phyloP scores from a whole-genome alignment of 345 rosid genomes.

The Populus ilicifolia region DNA sequence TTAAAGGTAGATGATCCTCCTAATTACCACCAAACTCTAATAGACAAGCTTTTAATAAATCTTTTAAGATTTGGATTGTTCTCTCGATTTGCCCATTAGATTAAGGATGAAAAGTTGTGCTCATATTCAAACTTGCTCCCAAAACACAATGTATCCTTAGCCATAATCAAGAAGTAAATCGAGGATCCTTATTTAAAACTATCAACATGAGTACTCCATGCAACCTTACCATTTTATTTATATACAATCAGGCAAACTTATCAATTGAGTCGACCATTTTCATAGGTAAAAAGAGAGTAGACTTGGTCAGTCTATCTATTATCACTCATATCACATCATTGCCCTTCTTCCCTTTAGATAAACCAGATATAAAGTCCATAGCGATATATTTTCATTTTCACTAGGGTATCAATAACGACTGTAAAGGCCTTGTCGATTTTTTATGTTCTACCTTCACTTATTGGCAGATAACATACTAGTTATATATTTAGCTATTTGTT shows the following conservation, averaged over 20 bases:
- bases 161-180: background rate
- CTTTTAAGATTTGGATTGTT: too few species aligned
- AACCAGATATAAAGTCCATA: background rate
- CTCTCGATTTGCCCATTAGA: too few species aligned
- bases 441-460: background rate
- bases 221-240: background rate
- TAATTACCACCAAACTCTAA: too few species aligned
- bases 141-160: background rate
- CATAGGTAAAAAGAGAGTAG: too few species aligned
- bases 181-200: background rate
- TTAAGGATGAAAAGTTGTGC: too few species aligned
- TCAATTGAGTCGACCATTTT: too few species aligned
- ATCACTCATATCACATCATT: too few species aligned
- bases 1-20: too few species aligned
- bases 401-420: background rate
- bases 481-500: background rate
- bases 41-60: too few species aligned
- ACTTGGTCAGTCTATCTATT: too few species aligned
- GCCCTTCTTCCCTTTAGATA: background rate
- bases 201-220: background rate
- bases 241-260: background rate
- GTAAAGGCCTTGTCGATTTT: fast-evolving
- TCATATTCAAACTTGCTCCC: background rate
- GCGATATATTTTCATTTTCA: background rate
- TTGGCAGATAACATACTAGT: background rate